Conservation (phyloP, 768 basidiomycete genomes). For the Xerocomus brunneocitrinus region DNA sequence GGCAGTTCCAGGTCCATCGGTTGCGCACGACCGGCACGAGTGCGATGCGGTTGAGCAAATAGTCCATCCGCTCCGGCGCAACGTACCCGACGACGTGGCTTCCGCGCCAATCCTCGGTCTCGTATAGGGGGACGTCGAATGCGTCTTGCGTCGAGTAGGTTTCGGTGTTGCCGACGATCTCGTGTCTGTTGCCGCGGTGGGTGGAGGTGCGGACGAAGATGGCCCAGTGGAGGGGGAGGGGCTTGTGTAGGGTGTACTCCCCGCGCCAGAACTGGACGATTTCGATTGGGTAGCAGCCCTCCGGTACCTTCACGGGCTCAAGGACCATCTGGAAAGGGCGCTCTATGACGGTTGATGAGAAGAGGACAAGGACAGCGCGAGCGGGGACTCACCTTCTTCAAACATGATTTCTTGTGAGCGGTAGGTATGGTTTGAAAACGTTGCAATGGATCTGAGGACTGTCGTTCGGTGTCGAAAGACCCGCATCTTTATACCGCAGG, state of each 20-base stretch:
- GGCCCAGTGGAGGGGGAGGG: slow-evolving; percentile 24
- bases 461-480: background rate
- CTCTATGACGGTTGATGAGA: background rate
- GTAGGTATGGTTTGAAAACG: background rate
- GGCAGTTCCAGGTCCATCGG: slow-evolving; percentile 23
- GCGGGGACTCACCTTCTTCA: background rate
- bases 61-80: slow-evolving; percentile 6
- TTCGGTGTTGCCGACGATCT: slow-evolving; percentile 23
- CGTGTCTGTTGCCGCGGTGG: slow-evolving; percentile 19
- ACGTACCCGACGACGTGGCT: slow-evolving; percentile 18
- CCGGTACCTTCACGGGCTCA: slow-evolving; percentile 16
- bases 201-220: slow-evolving; percentile 22
- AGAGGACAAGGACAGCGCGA: background rate
- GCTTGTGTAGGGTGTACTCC: slow-evolving; percentile 3
- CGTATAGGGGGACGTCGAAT: slow-evolving; percentile 9
- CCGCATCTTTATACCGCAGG: slow-evolving; percentile 6
- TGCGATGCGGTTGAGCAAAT: slow-evolving; percentile 12
- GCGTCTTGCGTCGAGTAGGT: slow-evolving; percentile 15
- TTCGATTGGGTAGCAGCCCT: slow-evolving; percentile 20
- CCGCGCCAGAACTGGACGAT: slow-evolving; percentile 29
- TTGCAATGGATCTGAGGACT: background rate
- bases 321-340: slow-evolving; percentile 10
- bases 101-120: slow-evolving; percentile 21
- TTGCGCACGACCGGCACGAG: slow-evolving; percentile 14
- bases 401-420: background rate